Conservation (phyloP, 2,329 filamentous ascomycete species). For the Metarhizium guizhouense region DNA sequence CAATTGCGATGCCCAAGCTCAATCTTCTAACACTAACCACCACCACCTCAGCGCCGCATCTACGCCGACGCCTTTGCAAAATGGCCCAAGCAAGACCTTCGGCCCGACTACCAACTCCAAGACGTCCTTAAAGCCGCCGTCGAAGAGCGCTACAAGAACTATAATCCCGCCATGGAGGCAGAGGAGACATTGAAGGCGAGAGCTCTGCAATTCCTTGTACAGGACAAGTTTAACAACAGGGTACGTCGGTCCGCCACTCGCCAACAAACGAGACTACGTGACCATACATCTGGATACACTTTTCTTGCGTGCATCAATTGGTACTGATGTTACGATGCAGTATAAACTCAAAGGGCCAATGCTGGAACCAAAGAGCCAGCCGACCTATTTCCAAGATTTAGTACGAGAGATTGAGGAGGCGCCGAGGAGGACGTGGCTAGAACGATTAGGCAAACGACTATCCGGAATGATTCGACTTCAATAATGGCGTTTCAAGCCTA, state of each 20-base stretch:
- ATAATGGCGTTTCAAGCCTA: conserved; percentile 19
- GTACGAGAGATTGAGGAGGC: conserved; percentile 54
- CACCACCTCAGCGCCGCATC: conserved; percentile 21
- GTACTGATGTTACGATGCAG: conserved; percentile 12
- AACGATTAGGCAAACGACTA: conserved; percentile 42
- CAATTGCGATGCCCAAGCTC: not conserved
- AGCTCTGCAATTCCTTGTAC: conserved; percentile 48
- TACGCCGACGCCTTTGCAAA: conserved; percentile 33
- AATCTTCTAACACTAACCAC: not conserved
- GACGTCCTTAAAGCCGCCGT: conserved; percentile 37
- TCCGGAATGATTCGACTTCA: conserved; percentile 51
- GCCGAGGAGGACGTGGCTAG: conserved; percentile 46
- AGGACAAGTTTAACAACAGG: conserved; percentile 48
- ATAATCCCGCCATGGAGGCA: conserved; percentile 29
- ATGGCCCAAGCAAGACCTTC: conserved; percentile 57
- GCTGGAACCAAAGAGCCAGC: conserved; percentile 51
- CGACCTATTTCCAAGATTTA: conserved; percentile 54
- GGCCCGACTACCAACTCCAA: conserved; percentile 54
- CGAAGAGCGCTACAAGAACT: conserved; percentile 24
- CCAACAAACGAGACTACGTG: not conserved
- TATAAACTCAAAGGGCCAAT: conserved; percentile 37
- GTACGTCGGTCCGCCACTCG: conserved; percentile 26
- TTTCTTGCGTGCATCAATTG: not conserved
- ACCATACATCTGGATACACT: not conserved
- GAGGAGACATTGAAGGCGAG: conserved; percentile 49